phyloP scores from a whole-genome alignment of 1,284 basidiomycete genomes.

The Ganoderma resinaceum region DNA sequence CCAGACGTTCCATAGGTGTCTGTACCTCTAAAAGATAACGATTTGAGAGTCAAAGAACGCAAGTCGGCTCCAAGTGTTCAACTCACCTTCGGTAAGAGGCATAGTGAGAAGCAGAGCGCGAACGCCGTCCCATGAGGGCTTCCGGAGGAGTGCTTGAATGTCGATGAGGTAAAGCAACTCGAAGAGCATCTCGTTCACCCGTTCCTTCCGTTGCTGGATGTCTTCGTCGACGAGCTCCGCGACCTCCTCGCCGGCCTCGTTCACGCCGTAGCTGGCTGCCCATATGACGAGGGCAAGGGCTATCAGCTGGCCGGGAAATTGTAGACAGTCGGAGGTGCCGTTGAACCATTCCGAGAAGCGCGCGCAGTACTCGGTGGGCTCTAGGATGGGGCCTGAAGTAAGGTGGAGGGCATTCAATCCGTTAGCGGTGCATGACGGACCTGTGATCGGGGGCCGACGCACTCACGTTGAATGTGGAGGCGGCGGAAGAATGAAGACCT shows the following conservation, averaged over 20 bases:
- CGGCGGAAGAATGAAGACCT: conserved; percentile 82
- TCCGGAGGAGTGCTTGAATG: conserved; percentile 77
- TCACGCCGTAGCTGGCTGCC: conserved; percentile 86
- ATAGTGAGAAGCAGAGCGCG: conserved; percentile 77
- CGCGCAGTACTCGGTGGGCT: conserved; percentile 75
- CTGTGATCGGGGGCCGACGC: conserved; percentile 14
- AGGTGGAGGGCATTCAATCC: conserved; percentile 43
- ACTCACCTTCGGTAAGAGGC: conserved; percentile 80
- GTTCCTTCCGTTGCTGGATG: conserved; percentile 48
- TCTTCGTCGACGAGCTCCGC: conserved; percentile 43
- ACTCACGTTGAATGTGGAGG: conserved; percentile 83
- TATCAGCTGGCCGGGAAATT: conserved; percentile 67
- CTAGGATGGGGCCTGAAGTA: conserved; percentile 69
- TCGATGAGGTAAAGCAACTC: conserved; percentile 84
- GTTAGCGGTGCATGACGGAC: conserved; percentile 36
- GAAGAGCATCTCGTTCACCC: conserved; percentile 64
- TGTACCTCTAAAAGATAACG: conserved; percentile 48
- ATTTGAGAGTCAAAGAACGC: background rate
- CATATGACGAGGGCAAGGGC: conserved; percentile 80
- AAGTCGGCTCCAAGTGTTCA: conserved; percentile 15
- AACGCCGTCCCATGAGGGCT: conserved; percentile 87
- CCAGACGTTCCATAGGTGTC: conserved; percentile 58
- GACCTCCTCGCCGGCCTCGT: conserved; percentile 70
- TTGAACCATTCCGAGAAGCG: conserved; percentile 70
- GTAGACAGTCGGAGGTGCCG: conserved; percentile 60